phyloP scores from a whole-genome alignment of 768 basidiomycete genomes.

The Termitomyces sp. region DNA sequence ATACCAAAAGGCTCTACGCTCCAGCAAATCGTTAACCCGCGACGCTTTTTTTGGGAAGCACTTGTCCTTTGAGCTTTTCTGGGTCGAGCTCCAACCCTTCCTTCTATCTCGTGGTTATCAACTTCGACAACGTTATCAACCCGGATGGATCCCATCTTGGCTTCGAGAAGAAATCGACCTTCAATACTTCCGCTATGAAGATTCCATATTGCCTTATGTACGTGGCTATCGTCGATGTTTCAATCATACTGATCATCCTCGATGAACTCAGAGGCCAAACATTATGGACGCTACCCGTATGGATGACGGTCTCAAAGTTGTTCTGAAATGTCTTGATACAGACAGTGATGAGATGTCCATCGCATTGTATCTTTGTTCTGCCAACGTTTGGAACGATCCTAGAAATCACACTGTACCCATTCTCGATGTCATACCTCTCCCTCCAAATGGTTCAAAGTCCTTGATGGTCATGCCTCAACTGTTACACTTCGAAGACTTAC shows the following conservation, averaged over 20 bases:
- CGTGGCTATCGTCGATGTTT: background rate
- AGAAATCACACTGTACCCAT: constrained; percentile 18
- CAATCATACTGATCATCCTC: background rate
- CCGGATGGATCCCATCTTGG: constrained; percentile 18
- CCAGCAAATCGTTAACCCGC: no score
- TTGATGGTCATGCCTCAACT: constrained; percentile 16
- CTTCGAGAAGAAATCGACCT: background rate
- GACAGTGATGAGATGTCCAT: constrained; percentile 5
- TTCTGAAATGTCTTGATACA: constrained; percentile 5
- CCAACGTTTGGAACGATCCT: constrained; percentile 2
- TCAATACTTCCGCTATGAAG: background rate
- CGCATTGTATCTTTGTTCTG: constrained; percentile 6
- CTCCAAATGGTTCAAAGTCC: constrained; percentile 3
- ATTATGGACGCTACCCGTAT: constrained; percentile 8
- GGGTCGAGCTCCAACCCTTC: constrained; percentile 13
- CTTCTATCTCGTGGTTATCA: constrained; percentile 14
- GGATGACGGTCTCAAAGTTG: constrained; percentile 10
- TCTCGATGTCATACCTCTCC: constrained; percentile 12
- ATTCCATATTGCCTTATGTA: background rate
- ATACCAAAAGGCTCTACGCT: background rate
- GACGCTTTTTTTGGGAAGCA: background rate
- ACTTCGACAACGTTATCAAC: constrained; percentile 14
- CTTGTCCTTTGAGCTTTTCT: constrained; percentile 2
- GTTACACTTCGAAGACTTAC: constrained; percentile 1
- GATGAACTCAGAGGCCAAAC: background rate